Evolutionary conservation across 2,329 filamentous ascomycete species (phyloP), one percentile per base, ranked within the genome.

Genomic region (Colletotrichum cereale): DNA sequence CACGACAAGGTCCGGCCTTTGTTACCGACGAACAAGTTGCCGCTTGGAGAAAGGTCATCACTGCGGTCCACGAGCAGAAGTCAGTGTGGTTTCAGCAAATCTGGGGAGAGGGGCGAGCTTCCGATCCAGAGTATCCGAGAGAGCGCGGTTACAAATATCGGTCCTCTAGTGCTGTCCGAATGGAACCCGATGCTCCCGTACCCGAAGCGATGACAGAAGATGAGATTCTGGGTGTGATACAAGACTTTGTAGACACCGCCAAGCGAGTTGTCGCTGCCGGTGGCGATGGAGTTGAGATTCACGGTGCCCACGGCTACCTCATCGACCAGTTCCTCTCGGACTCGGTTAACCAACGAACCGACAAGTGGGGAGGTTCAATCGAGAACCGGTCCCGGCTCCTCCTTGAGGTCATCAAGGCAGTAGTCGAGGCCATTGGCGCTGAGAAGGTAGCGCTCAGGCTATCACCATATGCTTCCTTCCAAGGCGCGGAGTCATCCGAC

Each of bases 251-350:
- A 2, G 85, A 82, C 0, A 83, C 84, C 1, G 80, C 84, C 2
- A 83, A 85, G 73, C 80, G 86, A 26, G 85, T 90, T 1, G 77
- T 92, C 2, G 83, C 85, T 58, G 87, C 86, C 8, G 91, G 91
- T 0, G 89, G 89, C 50, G 91, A 93, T 76, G 88, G 87, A 8
- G 87, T 93, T 66, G 91, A 93, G 73, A 78, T 82, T 29, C 81
- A 84, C 68, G 80, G 74, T 0, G 86, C 86, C 3, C 87, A 89
- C 58, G 87, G 87, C 0, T 91, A 90, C 74, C 78, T 91, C 2
- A 79, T 89, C 8, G 86, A 89, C 62, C 88, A 90, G 55, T 91
- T 91, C 78, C 81, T 87, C 2, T 86, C 82, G 0, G 76, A 78
- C 55, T 72, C 72, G 0, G 67, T 78, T 8, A 80, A 79, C 50